phyloP scores from a whole-genome alignment of 352 stramenopile species.

The Globisporangium solare region DNA sequence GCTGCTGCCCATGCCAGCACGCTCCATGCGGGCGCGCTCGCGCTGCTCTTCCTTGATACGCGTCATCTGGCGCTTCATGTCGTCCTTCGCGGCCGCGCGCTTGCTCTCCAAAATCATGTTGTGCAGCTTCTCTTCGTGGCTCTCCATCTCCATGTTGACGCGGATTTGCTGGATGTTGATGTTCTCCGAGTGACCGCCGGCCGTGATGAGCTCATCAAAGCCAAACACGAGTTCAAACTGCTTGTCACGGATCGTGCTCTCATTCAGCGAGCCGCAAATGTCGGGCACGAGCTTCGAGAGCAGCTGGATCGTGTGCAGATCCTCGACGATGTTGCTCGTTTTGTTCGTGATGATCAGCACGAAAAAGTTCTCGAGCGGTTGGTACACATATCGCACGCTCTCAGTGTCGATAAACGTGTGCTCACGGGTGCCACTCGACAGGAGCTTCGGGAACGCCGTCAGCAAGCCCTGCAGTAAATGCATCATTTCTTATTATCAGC shows the following conservation, averaged over 20 bases:
- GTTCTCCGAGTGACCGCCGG: conserved; percentile 96
- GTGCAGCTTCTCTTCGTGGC: conserved; percentile 98
- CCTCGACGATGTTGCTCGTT: conserved; percentile 99
- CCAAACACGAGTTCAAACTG: conserved; percentile 99
- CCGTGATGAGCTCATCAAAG: conserved; percentile 98
- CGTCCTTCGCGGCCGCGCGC: conserved; percentile 83
- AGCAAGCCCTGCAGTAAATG: conserved; percentile 84
- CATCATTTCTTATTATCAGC: not conserved
- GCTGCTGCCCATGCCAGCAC: conserved; percentile 56
- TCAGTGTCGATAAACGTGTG: conserved; percentile 99
- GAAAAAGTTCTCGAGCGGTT: conserved; percentile 97
- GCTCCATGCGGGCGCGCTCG: conserved; percentile 73
- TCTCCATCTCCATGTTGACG: conserved; percentile 99
- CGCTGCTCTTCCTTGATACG: conserved; percentile 87
- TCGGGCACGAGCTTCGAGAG: conserved; percentile 97
- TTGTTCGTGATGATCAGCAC: conserved; percentile 99
- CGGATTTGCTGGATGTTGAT: conserved; percentile 92
- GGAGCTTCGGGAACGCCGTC: conserved; percentile 98
- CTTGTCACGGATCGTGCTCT: conserved; percentile 94
- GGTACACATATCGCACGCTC: conserved; percentile 98
- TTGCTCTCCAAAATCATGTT: conserved; percentile 98
- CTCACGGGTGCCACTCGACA: conserved; percentile 91
- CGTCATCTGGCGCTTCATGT: conserved; percentile 87
- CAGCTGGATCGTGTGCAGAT: conserved; percentile 97
- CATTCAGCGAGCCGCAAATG: conserved; percentile 91